Base-by-base conservation (phyloP, 2,329 filamentous ascomycete genomes). In the Penicillium sclerotiorum region DNA sequence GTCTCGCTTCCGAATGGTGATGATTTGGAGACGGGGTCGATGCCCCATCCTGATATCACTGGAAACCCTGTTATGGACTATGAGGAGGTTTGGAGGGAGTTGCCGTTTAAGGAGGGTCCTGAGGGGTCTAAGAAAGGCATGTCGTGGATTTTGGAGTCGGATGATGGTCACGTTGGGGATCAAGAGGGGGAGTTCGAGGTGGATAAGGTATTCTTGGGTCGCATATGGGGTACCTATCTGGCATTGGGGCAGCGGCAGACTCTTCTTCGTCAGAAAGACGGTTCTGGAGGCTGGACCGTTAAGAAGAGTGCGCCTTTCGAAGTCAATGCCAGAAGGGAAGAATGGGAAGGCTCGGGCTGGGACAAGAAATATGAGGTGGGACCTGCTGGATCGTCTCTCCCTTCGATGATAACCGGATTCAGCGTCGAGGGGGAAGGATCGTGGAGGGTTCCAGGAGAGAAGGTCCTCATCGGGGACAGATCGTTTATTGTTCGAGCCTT, bases 71-170 rank as follows among this genome's bases (percentile, higher is more conserved):
- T 70, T 0, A 63, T 62, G 3, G 59, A 65, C 7, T 90, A 91
- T 57, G 85, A 89, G 64, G 87, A 90, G 66, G 63, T 87, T 2
- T 89, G 86, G 86, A 66, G 71, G 1, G 80, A 84, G 35, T 65
- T 73, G 2, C 59, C 68, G 2, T 61, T 75, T 9, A 46, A 44
- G 8, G 43, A 52, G 2, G 64, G 70, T 2, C 70, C 68, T 0
- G 61, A 67, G 12, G 67, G 63, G 0, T 13, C 45, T 1, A 15
- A 42, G 0, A 53, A 44, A 8, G 61, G 60, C 3, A 32, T 67
- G 5, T 67, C 66, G 1, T 69, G 66, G 64, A 54, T 70, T 18
- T 45, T 69, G 1, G 67, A 69, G 50, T 63, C 60, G 0, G 58
- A 52, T 22, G 46, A 55, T 28, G 50, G 25, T 11, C 37, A 55